phyloP scores from a whole-genome alignment of 345 rosid species.

The Nephelium lappaceum region DNA sequence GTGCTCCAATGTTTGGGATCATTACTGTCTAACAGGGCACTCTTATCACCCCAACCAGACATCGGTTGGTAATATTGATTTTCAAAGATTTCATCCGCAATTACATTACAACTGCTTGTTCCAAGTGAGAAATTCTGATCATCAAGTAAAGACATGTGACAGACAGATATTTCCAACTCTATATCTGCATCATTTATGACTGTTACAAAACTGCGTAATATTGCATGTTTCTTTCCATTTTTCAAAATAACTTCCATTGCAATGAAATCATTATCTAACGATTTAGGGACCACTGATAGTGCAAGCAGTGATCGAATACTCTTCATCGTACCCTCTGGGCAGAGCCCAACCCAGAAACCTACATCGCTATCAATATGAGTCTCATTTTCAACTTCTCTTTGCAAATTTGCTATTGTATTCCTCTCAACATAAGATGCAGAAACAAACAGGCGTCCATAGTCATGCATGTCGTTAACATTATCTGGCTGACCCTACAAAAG shows the following conservation, averaged over 20 bases:
- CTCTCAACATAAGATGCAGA: constrained; percentile 84
- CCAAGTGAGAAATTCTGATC: constrained; percentile 39
- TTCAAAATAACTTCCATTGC: constrained; percentile 88
- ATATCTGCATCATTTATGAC: constrained; percentile 85
- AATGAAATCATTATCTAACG: constrained; percentile 56
- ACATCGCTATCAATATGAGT: constrained; percentile 55
- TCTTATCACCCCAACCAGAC: constrained; percentile 56
- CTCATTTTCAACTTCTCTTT: constrained; percentile 49
- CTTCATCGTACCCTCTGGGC: constrained; percentile 70
- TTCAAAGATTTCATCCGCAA: constrained; percentile 61
- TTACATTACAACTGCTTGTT: constrained; percentile 42
- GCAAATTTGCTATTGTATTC: constrained; percentile 53
- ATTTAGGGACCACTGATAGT: constrained; percentile 74
- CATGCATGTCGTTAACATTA: constrained; percentile 51
- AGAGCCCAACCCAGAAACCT: constrained; percentile 89
- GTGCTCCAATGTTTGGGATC: constrained; percentile 62
- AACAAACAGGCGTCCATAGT: constrained; percentile 64
- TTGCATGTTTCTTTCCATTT: constrained; percentile 91
- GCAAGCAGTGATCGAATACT: constrained; percentile 89
- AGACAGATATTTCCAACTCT: constrained; percentile 67
- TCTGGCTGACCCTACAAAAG: constrained; percentile 47
- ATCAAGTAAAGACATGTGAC: constrained; percentile 39
- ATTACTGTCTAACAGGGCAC: constrained; percentile 38
- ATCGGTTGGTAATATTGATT: constrained; percentile 50
- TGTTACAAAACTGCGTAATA: constrained; percentile 86